Conservation (phyloP, 331 rosid genomes). For the Acacia pycnantha region DNA sequence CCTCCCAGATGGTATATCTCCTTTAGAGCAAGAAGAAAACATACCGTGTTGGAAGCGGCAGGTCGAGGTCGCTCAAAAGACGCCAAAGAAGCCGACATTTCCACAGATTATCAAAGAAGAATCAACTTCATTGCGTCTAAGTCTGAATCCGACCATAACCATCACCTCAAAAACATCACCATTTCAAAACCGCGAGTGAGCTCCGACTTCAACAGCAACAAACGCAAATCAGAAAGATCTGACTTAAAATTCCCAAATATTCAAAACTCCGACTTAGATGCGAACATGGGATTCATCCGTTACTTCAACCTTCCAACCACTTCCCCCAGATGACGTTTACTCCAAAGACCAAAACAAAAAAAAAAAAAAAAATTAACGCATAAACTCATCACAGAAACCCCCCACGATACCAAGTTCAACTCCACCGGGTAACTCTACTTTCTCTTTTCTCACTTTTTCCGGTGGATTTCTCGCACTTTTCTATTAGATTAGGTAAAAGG, state of each 20-base stretch:
- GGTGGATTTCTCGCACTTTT: conserved; percentile 31
- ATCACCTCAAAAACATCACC: conserved; percentile 25
- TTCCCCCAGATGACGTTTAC: conserved; percentile 4
- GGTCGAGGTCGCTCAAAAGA: conserved; percentile 89
- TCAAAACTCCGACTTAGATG: conserved; percentile 26
- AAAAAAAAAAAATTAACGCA: not conserved
- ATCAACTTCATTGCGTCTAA: conserved; percentile 41
- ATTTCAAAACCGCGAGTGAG: conserved; percentile 39
- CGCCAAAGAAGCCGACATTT: conserved; percentile 91
- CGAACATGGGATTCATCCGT: conserved; percentile 25
- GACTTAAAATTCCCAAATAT: conserved; percentile 29
- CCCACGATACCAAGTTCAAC: conserved; percentile 16
- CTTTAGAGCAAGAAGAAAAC: conserved; percentile 19
- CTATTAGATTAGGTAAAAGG: conserved; percentile 54
- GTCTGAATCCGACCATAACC: conserved; percentile 30
- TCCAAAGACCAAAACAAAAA: not conserved
- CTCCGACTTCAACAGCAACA: conserved; percentile 27
- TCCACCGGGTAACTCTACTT: not conserved
- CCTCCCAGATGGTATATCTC: conserved; percentile 14
- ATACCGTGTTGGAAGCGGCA: conserved; percentile 79
- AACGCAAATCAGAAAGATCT: conserved; percentile 57
- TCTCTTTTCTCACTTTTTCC: conserved; percentile 14
- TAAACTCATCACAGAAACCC: not conserved
- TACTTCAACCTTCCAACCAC: conserved; percentile 27
- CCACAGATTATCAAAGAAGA: conserved; percentile 34